A percentile compares a stretch with the other conserved stretches of the same genome.
Evolutionary conservation across 2,329 filamentous ascomycete species (phyloP).

Genomic region (Aspergillus terreus): DNA sequence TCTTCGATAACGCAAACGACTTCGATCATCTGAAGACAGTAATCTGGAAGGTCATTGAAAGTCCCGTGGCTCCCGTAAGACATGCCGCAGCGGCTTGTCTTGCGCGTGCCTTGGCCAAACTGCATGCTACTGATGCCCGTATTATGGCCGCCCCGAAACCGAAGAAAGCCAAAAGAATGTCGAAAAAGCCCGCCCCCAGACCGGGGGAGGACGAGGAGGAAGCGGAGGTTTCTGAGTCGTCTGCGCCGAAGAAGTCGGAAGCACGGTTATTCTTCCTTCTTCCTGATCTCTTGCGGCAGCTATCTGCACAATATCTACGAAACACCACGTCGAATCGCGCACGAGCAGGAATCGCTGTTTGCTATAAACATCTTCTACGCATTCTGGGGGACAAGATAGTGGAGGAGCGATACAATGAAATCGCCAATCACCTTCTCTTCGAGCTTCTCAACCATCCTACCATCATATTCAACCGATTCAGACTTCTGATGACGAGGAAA

Average conservation of each 20-base stretch:
- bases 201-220: constrained; percentile 70
- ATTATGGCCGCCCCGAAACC: constrained; percentile 54
- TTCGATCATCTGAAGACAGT: constrained; percentile 83
- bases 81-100: constrained; percentile 84
- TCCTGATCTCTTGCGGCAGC: constrained; percentile 69
- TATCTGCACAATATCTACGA: constrained; percentile 77
- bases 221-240: constrained; percentile 71
- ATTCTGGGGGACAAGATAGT: constrained; percentile 78
- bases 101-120: constrained; percentile 76
- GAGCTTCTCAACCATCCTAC: constrained; percentile 75
- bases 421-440: constrained; percentile 74
- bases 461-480: constrained; percentile 80
- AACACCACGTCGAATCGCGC: constrained; percentile 74
- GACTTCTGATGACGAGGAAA: constrained; percentile 76
- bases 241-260: constrained; percentile 66
- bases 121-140: constrained; percentile 62
- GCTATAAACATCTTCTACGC: constrained; percentile 77
- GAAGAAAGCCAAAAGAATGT: constrained; percentile 70
- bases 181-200: constrained; percentile 56
- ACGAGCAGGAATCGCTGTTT: constrained; percentile 78
- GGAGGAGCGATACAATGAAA: constrained; percentile 74
- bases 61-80: constrained; percentile 67
- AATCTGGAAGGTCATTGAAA: constrained; percentile 84
- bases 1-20: constrained; percentile 84
- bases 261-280: constrained; percentile 70